Base-by-base conservation (phyloP, 371 early-diverging fungal species). In the Apophysomyces trapeziformis region DNA sequence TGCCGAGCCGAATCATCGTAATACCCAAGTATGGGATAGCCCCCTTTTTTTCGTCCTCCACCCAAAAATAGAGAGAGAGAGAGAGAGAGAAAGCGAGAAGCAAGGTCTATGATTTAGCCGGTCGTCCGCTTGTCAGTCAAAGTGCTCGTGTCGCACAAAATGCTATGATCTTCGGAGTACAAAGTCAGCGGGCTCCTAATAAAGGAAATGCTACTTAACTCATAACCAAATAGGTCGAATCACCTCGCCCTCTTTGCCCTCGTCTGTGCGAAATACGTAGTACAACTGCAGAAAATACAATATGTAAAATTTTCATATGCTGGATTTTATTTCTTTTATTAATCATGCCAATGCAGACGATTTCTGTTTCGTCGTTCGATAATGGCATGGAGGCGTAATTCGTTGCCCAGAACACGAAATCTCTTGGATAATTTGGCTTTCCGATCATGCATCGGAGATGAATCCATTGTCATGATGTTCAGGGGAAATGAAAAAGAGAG, bases 281-380 rank as follows among this genome's bases (percentile, higher is more conserved):
- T 50, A 11, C 21, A n/a, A 50, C 54, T 21, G 54, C n/a, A 50
- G 11, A 50, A 50, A 21, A 5, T 7, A 50, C 16, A 21, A 26
- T 21, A 50, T 50, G 54, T n/a, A 50, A 50, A 50, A 50, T 50
- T 50, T 47, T 50, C 54, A 50, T 50, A 50, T 50, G 54, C 54
- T 50, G 54, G 21, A 41, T 13, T 41, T 41, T 41, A 11, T 41
- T 41, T 50, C 9, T 50, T 21, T 50, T 9, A 50, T 50, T 50
- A 50, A 50, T 50, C 9, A 50, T 9, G 21, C 9, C 18, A 18
- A n/a, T 16, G 18, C 21, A 21, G 9, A 26, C 1, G 11, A 21
- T 21, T n/a, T 50, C 21, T 26, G 32, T 50, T 16, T 5, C 21
- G 16, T 2, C 5, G 16, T 11, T 5, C 13, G 8, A 41, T 7